Conservation (phyloP, 176 grass and related monocot species). For the Dactylis glomerata region DNA sequence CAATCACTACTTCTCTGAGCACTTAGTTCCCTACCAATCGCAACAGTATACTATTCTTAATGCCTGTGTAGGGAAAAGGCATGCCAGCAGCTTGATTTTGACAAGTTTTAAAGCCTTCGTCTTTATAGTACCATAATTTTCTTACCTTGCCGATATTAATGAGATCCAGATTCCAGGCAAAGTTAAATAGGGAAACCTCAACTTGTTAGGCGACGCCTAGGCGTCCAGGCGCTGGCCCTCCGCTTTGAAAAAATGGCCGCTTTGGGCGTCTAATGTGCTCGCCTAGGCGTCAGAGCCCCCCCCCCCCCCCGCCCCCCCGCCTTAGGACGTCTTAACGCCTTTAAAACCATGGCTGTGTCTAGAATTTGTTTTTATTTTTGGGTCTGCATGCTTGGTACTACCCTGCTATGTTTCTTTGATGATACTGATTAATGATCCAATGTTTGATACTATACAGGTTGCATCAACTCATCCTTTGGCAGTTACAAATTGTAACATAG, state of each 20-base stretch:
- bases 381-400: background rate
- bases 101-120: background rate
- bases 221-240: no score
- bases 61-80: background rate
- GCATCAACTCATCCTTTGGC: conserved; percentile 93
- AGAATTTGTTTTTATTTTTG: background rate
- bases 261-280: no score
- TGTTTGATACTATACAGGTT: conserved; percentile 58
- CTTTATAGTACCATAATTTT: background rate
- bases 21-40: background rate
- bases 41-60: background rate
- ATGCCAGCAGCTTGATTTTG: background rate
- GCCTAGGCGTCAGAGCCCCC: no score
- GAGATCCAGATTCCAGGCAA: background rate
- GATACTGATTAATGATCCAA: conserved; percentile 15
- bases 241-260: no score
- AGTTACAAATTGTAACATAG: conserved; percentile 98
- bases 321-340: no score
- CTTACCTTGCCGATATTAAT: background rate
- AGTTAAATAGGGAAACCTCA: conserved; percentile 9
- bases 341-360: no score
- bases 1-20: background rate
- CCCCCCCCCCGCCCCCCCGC: no score
- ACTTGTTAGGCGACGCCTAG: no score
- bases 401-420: conserved; percentile 7